These are phyloP conservation scores for Hygrocybe punicea DNA, from an alignment of 768 basidiomycete species.

Conservation along the genomic window DNA sequence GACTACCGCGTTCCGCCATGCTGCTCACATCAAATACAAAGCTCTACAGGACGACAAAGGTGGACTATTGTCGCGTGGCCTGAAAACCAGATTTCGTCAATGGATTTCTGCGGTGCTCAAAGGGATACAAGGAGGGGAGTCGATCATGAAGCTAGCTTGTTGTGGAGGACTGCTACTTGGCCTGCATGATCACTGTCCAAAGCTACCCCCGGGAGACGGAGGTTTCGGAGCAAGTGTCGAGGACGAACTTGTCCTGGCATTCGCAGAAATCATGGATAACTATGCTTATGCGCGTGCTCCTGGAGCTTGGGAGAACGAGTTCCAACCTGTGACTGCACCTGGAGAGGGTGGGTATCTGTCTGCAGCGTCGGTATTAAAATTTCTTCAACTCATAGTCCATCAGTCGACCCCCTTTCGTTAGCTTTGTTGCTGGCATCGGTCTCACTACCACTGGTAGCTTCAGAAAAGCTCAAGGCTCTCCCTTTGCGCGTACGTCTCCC, in stretches of 20 bases:
- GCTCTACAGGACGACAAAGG: constrained; percentile 33
- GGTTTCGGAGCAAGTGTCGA: constrained; percentile 48
- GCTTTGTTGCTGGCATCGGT: constrained; percentile 59
- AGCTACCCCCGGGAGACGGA: background rate
- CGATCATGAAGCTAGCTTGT: constrained; percentile 58
- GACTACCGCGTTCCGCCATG: constrained; percentile 56
- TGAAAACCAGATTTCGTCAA: constrained; percentile 40
- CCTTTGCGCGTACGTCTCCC: constrained; percentile 45
- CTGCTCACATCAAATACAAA: constrained; percentile 51
- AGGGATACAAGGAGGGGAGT: constrained; percentile 64
- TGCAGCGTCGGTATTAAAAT: background rate
- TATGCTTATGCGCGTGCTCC: constrained; percentile 37
- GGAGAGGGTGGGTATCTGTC: constrained; percentile 38
- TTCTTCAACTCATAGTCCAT: constrained; percentile 5
- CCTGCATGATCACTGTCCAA: constrained; percentile 49
- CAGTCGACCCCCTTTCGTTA: constrained; percentile 46
- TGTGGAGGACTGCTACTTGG: constrained; percentile 64
- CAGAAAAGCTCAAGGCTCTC: constrained; percentile 55
- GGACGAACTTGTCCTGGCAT: constrained; percentile 62
- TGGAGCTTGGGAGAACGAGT: constrained; percentile 64
- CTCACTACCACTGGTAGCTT: constrained; percentile 53
- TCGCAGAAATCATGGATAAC: constrained; percentile 72
- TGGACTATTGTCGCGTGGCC: constrained; percentile 36
- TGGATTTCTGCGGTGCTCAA: constrained; percentile 54
- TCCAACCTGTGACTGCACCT: constrained; percentile 41